Evolutionary conservation across 129 eudicot genomes (phyloP).

Genomic region (carrot (Daucus carota)): DNA sequence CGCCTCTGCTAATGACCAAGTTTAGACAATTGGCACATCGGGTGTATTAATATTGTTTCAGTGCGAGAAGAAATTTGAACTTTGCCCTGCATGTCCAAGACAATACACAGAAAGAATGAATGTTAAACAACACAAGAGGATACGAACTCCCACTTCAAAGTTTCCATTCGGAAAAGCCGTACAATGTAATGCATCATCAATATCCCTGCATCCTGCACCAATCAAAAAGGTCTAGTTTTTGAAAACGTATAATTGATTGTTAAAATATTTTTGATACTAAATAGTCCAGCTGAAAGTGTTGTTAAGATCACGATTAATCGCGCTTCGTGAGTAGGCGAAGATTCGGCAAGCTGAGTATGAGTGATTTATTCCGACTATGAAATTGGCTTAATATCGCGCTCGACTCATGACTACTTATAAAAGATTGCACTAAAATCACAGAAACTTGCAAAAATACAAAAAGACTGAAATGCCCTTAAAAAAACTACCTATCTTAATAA

Average conservation of each 20-base stretch:
- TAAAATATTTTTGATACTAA: no score
- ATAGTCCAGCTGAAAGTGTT: no score
- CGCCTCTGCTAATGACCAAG: not conserved
- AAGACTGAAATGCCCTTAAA: no score
- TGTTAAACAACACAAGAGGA: conserved; percentile 32
- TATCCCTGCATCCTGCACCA: conserved; percentile 89
- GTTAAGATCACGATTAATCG: no score
- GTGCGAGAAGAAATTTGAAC: not conserved
- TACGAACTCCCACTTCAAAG: conserved; percentile 98
- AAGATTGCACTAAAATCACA: no score
- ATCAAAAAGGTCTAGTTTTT: conserved; percentile 9
- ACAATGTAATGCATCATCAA: conserved; percentile 96
- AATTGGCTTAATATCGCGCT: no score
- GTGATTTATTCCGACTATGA: no score
- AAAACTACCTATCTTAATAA: no score
- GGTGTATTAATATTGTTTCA: not conserved
- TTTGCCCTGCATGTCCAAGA: not conserved
- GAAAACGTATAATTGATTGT: not conserved
- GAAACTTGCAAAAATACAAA: no score
- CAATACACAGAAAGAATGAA: not conserved
- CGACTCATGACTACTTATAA: no score
- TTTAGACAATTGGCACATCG: not conserved
- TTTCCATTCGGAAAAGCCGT: conserved; percentile 81
- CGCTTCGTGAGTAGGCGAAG: no score
- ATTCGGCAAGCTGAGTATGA: no score